A percentile compares a stretch with the other conserved stretches of the same genome.
Evolutionary conservation across 2,329 filamentous ascomycete genomes (phyloP).

Genomic region (Sporothrix luriei): DNA sequence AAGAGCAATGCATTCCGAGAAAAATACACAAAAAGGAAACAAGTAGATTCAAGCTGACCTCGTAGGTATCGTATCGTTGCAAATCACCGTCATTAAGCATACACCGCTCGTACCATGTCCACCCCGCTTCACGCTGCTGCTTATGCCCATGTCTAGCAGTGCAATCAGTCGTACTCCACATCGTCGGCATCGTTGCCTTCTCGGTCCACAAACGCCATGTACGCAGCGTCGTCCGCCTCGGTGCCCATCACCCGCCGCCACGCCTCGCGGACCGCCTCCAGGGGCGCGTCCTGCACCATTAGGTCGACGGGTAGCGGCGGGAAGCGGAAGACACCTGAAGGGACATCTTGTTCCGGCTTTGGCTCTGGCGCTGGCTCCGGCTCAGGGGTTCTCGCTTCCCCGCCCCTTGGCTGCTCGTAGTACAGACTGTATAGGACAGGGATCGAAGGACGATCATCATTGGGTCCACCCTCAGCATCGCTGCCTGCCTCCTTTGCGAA

Average conservation of each 20-base stretch:
- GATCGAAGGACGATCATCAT: slow-evolving; percentile 32
- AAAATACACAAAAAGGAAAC: background rate
- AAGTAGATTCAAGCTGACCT: background rate
- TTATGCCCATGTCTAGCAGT: background rate
- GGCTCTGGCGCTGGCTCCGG: background rate
- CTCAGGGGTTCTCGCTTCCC: slow-evolving; percentile 23
- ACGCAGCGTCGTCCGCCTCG: slow-evolving; percentile 51
- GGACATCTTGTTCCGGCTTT: background rate
- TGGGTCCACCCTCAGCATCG: slow-evolving; percentile 38
- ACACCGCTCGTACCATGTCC: background rate
- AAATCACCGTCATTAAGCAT: slow-evolving; percentile 1
- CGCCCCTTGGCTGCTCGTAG: slow-evolving; percentile 55
- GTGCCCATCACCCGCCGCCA: slow-evolving; percentile 67
- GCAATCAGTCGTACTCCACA: slow-evolving; percentile 29
- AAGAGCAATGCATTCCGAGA: background rate
- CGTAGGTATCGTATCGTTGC: slow-evolving; percentile 11
- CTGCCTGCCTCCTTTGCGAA: slow-evolving; percentile 38
- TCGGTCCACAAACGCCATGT: slow-evolving; percentile 78
- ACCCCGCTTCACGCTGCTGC: background rate
- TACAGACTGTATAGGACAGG: slow-evolving; percentile 55
- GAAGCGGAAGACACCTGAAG: slow-evolving; percentile 51
- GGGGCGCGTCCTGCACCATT: slow-evolving; percentile 70
- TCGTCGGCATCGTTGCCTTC: slow-evolving; percentile 62
- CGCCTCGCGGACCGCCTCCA: slow-evolving; percentile 67
- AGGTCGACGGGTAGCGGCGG: slow-evolving; percentile 64